Percentiles rank a stretch among this genome's conserved stretches.
Conservation (phyloP, 116 monocot species). For the Phalaenopsis hybrid region DNA sequence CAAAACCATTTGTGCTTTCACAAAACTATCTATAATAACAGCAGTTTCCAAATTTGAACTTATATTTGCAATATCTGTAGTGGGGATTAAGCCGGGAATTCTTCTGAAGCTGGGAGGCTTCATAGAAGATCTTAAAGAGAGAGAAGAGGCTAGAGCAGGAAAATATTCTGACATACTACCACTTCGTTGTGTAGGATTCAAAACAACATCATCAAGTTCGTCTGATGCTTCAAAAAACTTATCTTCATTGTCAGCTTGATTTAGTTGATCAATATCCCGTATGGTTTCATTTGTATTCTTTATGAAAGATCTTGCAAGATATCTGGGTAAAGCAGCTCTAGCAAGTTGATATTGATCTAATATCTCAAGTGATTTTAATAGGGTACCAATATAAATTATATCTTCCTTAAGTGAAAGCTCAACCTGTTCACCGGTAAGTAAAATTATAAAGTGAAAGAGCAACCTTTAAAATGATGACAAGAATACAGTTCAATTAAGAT, state of each 20-base stretch:
- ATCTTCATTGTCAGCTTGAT: slow-evolving; percentile 53
- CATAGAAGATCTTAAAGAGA: slow-evolving; percentile 25
- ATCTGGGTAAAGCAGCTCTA: slow-evolving; percentile 27
- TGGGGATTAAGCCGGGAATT: slow-evolving; percentile 72
- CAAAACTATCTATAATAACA: slow-evolving; percentile 69
- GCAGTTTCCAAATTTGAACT: slow-evolving; percentile 17
- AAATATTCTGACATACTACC: slow-evolving; percentile 27
- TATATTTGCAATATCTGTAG: slow-evolving; percentile 23
- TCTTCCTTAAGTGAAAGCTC: slow-evolving; percentile 78
- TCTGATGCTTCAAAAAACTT: slow-evolving; percentile 88
- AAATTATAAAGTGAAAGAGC: background rate
- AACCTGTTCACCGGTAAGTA: slow-evolving; percentile 44
- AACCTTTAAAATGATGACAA: background rate
- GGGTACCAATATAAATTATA: slow-evolving; percentile 77
- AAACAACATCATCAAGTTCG: slow-evolving; percentile 43
- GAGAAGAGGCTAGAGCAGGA: slow-evolving; percentile 20
- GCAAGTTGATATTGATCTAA: slow-evolving; percentile 57
- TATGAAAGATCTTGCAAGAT: slow-evolving; percentile 91
- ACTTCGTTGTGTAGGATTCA: slow-evolving; percentile 25
- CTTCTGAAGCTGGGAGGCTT: slow-evolving; percentile 67
- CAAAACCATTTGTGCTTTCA: slow-evolving; percentile 85
- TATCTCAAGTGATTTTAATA: slow-evolving; percentile 84
- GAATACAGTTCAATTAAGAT: slow-evolving; percentile 9
- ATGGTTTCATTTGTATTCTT: slow-evolving; percentile 21
- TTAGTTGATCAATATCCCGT: slow-evolving; percentile 16